A percentile compares a stretch with the other conserved stretches of the same genome.
These are phyloP conservation scores for Cyberlindnera veronae DNA, from an alignment of 805 yeast species.

Conservation along the genomic window DNA sequence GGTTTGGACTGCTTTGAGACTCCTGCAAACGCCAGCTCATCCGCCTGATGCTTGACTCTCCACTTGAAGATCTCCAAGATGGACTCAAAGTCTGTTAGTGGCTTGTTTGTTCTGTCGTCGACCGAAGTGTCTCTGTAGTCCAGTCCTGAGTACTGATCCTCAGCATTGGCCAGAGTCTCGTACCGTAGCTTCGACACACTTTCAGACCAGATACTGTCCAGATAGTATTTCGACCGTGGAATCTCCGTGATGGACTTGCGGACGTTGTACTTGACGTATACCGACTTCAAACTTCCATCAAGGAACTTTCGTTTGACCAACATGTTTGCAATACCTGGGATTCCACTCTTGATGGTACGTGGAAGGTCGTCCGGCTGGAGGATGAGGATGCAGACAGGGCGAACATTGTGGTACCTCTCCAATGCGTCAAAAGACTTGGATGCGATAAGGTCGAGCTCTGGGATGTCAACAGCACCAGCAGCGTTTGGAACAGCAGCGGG, in stretches of 20 bases:
- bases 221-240: constrained; percentile 70
- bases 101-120: constrained; percentile 76
- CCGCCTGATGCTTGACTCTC: constrained; percentile 71
- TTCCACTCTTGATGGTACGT: constrained; percentile 77
- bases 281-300: constrained; percentile 76
- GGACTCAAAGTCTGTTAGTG: constrained; percentile 66
- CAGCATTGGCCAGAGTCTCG: constrained; percentile 56
- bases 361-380: constrained; percentile 82
- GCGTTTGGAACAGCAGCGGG: constrained; percentile 40
- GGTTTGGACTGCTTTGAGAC: constrained; percentile 43
- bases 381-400: constrained; percentile 77
- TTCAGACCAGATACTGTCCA: constrained; percentile 81
- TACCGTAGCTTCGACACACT: constrained; percentile 54
- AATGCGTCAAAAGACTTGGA: constrained; percentile 42
- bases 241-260: constrained; percentile 58
- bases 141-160: constrained; percentile 73
- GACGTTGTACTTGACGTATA: constrained; percentile 76
- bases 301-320: constrained; percentile 71
- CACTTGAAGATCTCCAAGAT: constrained; percentile 75
- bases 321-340: constrained; percentile 91
- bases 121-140: constrained; percentile 72
- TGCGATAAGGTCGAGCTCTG: constrained; percentile 48
- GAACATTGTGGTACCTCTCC: constrained; percentile 61
- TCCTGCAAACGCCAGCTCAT: constrained; percentile 68
- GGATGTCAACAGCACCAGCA: constrained; percentile 32